Conservation (phyloP, 768 basidiomycete genomes). For the Clavaria fumosa region DNA sequence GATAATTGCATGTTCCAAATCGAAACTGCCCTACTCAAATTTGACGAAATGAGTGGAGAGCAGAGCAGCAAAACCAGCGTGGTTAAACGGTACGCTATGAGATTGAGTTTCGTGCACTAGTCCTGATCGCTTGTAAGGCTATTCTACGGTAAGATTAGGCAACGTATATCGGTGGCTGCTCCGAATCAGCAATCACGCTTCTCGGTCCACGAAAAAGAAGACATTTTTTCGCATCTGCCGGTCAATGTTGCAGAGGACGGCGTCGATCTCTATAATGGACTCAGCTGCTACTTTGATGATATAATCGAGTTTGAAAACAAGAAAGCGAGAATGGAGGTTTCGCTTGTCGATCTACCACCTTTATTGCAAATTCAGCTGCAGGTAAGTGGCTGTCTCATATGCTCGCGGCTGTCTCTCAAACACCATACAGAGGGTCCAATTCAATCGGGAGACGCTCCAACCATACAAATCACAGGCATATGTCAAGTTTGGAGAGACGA, state of each 20-base stretch:
- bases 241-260: constrained; percentile 85
- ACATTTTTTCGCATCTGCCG: constrained; percentile 85
- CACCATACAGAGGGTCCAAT: constrained; percentile 88
- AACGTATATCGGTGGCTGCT: constrained; percentile 27
- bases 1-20: constrained; percentile 99
- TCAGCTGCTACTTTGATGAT: constrained; percentile 85
- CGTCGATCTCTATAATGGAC: constrained; percentile 85
- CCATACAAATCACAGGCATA: constrained; percentile 95
- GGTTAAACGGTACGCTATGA: constrained; percentile 51
- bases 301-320: constrained; percentile 76
- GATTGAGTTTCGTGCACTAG: background rate
- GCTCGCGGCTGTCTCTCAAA: too few relatives aligned
- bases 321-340: constrained; percentile 78
- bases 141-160: constrained; percentile 81
- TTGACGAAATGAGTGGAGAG: constrained; percentile 34
- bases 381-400: constrained; percentile 36
- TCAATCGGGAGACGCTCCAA: constrained; percentile 80
- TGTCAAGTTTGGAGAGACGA: constrained; percentile 74
- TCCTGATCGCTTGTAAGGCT: constrained; percentile 18
- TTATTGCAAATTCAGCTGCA: constrained; percentile 92
- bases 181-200: constrained; percentile 26
- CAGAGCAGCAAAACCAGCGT: constrained; percentile 51
- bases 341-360: constrained; percentile 74
- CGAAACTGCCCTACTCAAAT: constrained; percentile 77
- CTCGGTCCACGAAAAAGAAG: constrained; percentile 73